Conservation (phyloP, 1,284 basidiomycete genomes). For the Trametes pubescens region DNA sequence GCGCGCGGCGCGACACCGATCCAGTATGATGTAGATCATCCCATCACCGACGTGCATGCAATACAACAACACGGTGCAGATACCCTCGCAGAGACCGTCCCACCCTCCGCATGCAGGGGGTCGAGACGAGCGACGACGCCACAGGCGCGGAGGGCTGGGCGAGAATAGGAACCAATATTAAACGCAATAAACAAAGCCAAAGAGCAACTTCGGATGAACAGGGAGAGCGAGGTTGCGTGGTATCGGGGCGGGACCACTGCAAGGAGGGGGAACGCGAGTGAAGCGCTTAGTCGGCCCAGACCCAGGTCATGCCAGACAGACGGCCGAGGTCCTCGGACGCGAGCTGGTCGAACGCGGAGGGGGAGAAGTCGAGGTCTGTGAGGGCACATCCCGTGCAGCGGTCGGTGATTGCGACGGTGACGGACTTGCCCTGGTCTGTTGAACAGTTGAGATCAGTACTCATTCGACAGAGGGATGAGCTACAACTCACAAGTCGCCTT, state of each 20-base stretch:
- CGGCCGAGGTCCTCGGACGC: conserved; percentile 55
- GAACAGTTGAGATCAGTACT: conserved; percentile 3
- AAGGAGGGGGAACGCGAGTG: background rate
- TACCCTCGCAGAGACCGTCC: conserved; percentile 34
- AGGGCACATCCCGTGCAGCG: conserved; percentile 63
- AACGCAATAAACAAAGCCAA: conserved; percentile 33
- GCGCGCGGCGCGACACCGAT: conserved; percentile 26
- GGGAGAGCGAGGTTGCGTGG: conserved; percentile 17
- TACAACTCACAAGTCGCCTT: conserved; percentile 54
- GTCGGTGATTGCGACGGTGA: conserved; percentile 63
- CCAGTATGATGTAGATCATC: conserved; percentile 34
- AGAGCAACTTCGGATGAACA: conserved; percentile 17
- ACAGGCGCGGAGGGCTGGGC: conserved; percentile 36
- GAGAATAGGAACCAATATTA: conserved; percentile 24
- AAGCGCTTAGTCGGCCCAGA: conserved; percentile 45
- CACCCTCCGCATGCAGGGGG: conserved; percentile 38
- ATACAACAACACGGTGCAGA: conserved; percentile 29
- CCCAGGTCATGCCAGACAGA: conserved; percentile 58
- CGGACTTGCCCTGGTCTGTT: conserved; percentile 58
- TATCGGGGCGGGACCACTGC: conserved; percentile 5
- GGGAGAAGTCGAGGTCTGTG: conserved; percentile 67
- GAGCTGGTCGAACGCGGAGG: conserved; percentile 57
- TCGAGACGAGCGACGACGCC: conserved; percentile 31
- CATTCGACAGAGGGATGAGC: background rate
- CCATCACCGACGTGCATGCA: conserved; percentile 30